These are phyloP conservation scores for Penicillium coprophilum DNA, from an alignment of 495 filamentous ascomycete species.

Conservation along the genomic window DNA sequence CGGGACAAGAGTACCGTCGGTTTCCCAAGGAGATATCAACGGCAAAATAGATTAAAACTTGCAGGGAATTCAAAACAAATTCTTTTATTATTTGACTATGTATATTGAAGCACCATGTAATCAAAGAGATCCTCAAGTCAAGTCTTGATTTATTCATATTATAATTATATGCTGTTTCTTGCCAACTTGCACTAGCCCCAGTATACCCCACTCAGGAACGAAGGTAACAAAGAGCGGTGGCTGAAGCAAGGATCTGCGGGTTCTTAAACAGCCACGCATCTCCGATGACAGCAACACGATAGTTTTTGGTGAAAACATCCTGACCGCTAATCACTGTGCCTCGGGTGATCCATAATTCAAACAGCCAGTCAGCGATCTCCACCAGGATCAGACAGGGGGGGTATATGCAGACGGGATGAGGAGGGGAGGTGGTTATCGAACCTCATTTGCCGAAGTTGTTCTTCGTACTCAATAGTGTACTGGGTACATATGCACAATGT, in stretches of 20 bases:
- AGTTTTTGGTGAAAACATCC: not conserved
- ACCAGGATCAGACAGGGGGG: slow-evolving; percentile 6
- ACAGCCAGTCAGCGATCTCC: slow-evolving; percentile 1
- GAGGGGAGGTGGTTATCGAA: slow-evolving; percentile 7
- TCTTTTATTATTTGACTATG: slow-evolving; percentile 2
- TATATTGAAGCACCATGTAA: slow-evolving; percentile 12
- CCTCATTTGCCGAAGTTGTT: not conserved
- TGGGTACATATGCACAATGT: not conserved
- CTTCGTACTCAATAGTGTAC: not conserved
- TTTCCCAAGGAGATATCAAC: not conserved
- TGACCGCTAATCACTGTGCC: slow-evolving; percentile 7
- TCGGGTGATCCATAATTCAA: slow-evolving; percentile 1
- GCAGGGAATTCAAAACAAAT: not conserved
- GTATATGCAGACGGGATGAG: slow-evolving; percentile 9
- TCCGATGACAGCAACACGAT: not conserved
- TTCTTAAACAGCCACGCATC: slow-evolving; percentile 8
- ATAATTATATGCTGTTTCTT: not conserved
- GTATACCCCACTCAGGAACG: slow-evolving; percentile 6
- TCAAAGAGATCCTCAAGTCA: slow-evolving; percentile 6
- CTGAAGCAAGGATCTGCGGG: slow-evolving; percentile 14
- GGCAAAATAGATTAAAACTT: not conserved
- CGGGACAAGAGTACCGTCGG: slow-evolving; percentile 13
- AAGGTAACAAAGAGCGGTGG: slow-evolving; percentile 12
- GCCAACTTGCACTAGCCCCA: not conserved
- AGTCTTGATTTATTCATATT: not conserved